Conservation (phyloP, 768 basidiomycete genomes). For the Exidia glandulosa region DNA sequence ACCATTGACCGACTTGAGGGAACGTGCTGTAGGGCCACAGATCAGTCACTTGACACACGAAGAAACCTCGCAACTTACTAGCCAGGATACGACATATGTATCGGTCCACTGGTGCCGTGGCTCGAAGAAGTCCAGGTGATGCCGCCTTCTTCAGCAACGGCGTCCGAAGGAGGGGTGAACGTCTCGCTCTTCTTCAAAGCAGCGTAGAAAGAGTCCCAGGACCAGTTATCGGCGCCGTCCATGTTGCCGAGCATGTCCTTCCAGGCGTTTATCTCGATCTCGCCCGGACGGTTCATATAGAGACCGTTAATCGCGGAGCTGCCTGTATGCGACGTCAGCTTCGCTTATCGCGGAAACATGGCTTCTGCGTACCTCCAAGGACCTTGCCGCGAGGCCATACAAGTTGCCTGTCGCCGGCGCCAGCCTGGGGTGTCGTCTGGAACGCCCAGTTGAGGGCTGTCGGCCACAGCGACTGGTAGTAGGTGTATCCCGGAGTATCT, state of each 20-base stretch:
- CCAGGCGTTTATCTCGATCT: conserved; percentile 38
- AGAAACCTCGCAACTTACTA: background rate
- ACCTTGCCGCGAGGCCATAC: conserved; percentile 57
- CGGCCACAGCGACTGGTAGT: conserved; percentile 38
- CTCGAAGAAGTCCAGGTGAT: conserved; percentile 34
- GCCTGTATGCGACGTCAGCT: background rate
- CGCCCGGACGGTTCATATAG: conserved; percentile 47
- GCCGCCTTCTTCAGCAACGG: conserved; percentile 27
- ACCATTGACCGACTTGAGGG: background rate
- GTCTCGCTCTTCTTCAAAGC: conserved; percentile 43
- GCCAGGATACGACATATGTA: conserved; percentile 26
- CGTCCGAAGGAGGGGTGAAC: conserved; percentile 39
- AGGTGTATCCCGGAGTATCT: conserved; percentile 43
- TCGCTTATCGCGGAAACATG: background rate
- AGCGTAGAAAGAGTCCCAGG: conserved; percentile 33
- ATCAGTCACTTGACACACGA: conserved; percentile 18
- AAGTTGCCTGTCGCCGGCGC: conserved; percentile 31
- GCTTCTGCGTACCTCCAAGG: conserved; percentile 44
- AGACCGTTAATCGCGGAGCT: conserved; percentile 53
- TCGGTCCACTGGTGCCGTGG: conserved; percentile 44
- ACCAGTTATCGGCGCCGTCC: conserved; percentile 26
- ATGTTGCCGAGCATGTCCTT: conserved; percentile 28
- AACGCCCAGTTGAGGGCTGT: conserved; percentile 47
- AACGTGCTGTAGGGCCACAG: background rate
- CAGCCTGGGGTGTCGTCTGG: conserved; percentile 35